phyloP scores from a whole-genome alignment of 805 yeast genomes.

The Tetrapisispora fleetii region DNA sequence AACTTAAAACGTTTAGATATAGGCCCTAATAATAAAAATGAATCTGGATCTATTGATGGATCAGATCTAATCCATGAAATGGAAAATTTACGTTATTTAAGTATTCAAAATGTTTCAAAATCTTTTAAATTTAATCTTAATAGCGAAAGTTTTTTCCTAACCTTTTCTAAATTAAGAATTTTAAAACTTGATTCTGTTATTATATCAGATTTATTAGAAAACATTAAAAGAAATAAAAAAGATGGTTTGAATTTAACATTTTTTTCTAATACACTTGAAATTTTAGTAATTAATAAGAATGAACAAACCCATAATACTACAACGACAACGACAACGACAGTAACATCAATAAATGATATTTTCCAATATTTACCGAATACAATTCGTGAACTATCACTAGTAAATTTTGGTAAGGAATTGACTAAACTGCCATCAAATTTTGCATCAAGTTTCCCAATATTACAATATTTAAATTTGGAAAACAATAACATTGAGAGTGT shows the following conservation, averaged over 20 bases:
- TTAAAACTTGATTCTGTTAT: conserved; percentile 2
- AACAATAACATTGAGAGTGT: neutral
- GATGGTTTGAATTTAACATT: too few relatives aligned
- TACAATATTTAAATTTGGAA: neutral
- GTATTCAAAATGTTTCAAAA: neutral
- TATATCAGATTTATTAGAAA: neutral
- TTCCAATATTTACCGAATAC: conserved; percentile 1
- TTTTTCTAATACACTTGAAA: conserved; percentile 2
- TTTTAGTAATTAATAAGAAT: neutral
- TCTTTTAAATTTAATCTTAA: neutral
- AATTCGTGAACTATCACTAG: neutral
- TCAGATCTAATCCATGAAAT: neutral
- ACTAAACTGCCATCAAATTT: neutral
- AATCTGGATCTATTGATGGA: neutral
- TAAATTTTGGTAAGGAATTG: conserved; percentile 1
- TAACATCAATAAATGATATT: neutral
- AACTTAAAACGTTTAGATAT: neutral
- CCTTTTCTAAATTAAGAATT: neutral
- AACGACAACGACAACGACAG: neutral
- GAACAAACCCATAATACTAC: neutral
- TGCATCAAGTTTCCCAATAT: neutral
- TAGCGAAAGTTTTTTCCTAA: neutral
- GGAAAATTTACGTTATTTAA: conserved; percentile 1
- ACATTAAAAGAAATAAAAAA: neutral
- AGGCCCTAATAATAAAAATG: neutral